Conservation (phyloP, 2,329 filamentous ascomycete species). For the Geoglossum cookeanum region DNA sequence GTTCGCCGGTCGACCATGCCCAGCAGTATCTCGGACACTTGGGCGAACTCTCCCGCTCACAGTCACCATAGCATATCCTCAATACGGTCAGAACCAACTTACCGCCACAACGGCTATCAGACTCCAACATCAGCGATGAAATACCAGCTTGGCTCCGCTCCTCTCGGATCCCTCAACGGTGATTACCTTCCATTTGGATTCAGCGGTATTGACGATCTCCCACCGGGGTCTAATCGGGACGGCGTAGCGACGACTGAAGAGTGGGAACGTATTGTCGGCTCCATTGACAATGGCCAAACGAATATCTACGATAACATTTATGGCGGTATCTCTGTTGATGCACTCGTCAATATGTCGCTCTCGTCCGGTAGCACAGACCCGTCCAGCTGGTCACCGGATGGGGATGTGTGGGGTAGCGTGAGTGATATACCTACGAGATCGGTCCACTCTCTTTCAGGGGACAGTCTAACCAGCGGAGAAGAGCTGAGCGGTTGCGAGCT, state of each 20-base stretch:
- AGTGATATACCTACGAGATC: slow-evolving; percentile 2
- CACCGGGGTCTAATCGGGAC: neutral
- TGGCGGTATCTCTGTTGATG: slow-evolving; percentile 32
- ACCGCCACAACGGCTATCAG: slow-evolving; percentile 24
- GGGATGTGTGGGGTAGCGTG: slow-evolving; percentile 1
- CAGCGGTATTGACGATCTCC: neutral
- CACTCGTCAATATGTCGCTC: slow-evolving; percentile 1
- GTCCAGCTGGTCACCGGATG: neutral
- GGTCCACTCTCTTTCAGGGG: neutral
- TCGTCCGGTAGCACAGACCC: neutral
- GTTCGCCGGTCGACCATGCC: neutral
- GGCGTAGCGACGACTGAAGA: slow-evolving; percentile 24
- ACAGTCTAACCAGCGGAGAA: slow-evolving; percentile 16
- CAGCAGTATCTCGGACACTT: slow-evolving; percentile 18
- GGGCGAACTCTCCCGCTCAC: slow-evolving; percentile 14
- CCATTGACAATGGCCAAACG: slow-evolving; percentile 58
- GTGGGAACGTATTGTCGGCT: slow-evolving; percentile 70
- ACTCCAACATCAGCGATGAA: slow-evolving; percentile 14
- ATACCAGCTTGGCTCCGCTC: neutral
- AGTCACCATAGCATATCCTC: slow-evolving; percentile 32
- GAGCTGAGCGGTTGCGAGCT: slow-evolving; percentile 9
- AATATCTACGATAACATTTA: slow-evolving; percentile 79
- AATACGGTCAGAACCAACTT: slow-evolving; percentile 22
- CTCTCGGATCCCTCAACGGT: neutral
- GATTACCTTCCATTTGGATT: slow-evolving; percentile 8